Percentiles rank a stretch among this genome's conserved stretches.
These are phyloP conservation scores for Hypoxylon sp. DNA, from an alignment of 2,329 filamentous ascomycete genomes.

Conservation along the genomic window DNA sequence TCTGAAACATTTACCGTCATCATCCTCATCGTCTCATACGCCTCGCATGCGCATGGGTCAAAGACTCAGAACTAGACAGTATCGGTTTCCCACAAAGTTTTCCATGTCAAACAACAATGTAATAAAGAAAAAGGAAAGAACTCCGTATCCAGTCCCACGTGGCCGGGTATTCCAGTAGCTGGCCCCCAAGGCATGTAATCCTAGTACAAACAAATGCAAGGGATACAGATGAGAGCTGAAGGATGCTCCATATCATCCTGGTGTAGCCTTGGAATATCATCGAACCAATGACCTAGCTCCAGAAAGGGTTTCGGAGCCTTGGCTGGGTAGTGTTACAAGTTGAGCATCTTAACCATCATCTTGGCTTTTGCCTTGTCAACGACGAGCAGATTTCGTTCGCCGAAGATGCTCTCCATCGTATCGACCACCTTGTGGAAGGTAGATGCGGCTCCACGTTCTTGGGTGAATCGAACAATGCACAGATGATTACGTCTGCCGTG, in stretches of 20 bases:
- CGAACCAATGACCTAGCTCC: neutral
- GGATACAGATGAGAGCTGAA: conserved; percentile 3
- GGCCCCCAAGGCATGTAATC: conserved; percentile 13
- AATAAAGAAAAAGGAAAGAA: neutral
- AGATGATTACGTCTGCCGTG: conserved; percentile 82
- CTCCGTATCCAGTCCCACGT: conserved; percentile 20
- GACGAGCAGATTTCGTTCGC: conserved; percentile 74
- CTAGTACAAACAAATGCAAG: conserved; percentile 19
- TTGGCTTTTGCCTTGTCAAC: conserved; percentile 73
- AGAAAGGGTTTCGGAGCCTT: neutral
- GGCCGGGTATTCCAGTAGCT: conserved; percentile 19
- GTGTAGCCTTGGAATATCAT: neutral
- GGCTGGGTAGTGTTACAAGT: conserved; percentile 56
- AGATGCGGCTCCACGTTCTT: conserved; percentile 90
- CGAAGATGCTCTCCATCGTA: conserved; percentile 77
- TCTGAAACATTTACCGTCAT: neutral
- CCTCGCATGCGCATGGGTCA: neutral
- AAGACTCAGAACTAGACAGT: conserved; percentile 2
- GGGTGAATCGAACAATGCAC: conserved; percentile 86
- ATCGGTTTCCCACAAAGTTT: neutral
- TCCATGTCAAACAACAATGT: conserved; percentile 5
- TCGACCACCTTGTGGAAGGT: conserved; percentile 88
- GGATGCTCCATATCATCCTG: conserved; percentile 1
- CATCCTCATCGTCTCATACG: neutral
- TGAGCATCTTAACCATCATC: conserved; percentile 79